Evolutionary conservation across 2,329 filamentous ascomycete species (phyloP), one percentile per base, ranked within the genome.

Genomic region (Aspergillus sp.): DNA sequence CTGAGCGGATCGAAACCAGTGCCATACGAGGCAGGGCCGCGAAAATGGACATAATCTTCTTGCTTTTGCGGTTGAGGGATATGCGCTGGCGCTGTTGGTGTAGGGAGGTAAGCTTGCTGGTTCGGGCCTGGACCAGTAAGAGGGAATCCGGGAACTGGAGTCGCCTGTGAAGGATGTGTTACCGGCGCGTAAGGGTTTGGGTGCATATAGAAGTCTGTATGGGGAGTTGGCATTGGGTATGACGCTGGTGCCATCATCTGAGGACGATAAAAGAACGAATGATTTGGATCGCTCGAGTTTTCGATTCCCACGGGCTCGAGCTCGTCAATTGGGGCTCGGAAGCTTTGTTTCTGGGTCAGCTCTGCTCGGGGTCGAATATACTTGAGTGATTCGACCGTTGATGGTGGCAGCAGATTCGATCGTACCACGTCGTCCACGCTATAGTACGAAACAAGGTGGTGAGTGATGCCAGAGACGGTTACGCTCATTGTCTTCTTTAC

Each of bases 401-500:
- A 76, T 1, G 90, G 90, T 0, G 83, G 82, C 27, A 71, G 77
- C 11, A 93, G 79, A 15, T 71, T 74, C n/a, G 82, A 80, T 46
- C 80, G 77, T 65, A 86, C 81, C n/a, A 92, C 89, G 69, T 96
- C 91, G 6, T 90, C 86, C 11, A 93, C 82, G 44, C 80, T 90
- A 77, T 96, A 96, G 72, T 97, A 97, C 15, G 89, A 93, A 41
- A 96, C 91, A 52, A 97, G 78, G 68, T 96, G 92, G 68, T 96
- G 92, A 2, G 86, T 87, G 2, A 92, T 84, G 2, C 89, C 89
- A 25, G 88, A 82, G 51, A 89, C 86, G 2, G 84, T 86, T 40
- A 96, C 85, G 66, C 89, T 93, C 74, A 96, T 92, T 0, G 92
- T 96, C 80, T 96, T 96, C 82, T 97, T 97, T 62, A 96, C 85